Evolutionary conservation across 495 filamentous ascomycete species (phyloP).

Genomic region (Penicillium atrosanguineum): DNA sequence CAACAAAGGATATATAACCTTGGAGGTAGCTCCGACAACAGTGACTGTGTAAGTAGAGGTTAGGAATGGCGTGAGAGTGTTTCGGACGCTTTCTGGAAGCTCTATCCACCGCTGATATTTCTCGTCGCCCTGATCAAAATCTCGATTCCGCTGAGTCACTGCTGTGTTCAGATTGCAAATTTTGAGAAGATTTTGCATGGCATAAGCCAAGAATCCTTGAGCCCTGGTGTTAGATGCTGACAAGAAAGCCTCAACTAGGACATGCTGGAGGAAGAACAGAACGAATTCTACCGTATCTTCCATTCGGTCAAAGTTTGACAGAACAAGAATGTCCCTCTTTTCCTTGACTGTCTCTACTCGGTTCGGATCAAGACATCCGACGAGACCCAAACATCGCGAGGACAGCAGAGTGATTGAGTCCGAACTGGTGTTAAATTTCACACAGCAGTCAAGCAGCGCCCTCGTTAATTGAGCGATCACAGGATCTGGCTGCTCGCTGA

Average conservation of each 20-base stretch:
- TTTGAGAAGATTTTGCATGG: slow-evolving; percentile 87
- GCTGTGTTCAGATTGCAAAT: slow-evolving; percentile 63
- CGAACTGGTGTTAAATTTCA: slow-evolving; percentile 70
- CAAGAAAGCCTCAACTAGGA: slow-evolving; percentile 86
- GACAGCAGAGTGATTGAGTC: slow-evolving; percentile 66
- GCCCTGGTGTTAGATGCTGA: slow-evolving; percentile 81
- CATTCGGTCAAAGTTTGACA: slow-evolving; percentile 78
- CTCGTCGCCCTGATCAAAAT: slow-evolving; percentile 45
- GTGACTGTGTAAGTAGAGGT: slow-evolving; percentile 76
- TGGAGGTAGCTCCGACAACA: slow-evolving; percentile 47
- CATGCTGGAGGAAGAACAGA: slow-evolving; percentile 77
- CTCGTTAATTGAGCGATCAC: slow-evolving; percentile 69
- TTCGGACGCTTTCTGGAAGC: slow-evolving; percentile 70
- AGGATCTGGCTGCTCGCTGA: slow-evolving; percentile 80
- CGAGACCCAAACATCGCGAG: slow-evolving; percentile 75
- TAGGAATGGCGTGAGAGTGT: slow-evolving; percentile 78
- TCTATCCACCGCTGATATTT: slow-evolving; percentile 70
- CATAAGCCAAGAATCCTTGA: slow-evolving; percentile 87
- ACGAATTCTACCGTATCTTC: slow-evolving; percentile 84
- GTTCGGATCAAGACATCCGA: slow-evolving; percentile 91
- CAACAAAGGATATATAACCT: slow-evolving; percentile 76
- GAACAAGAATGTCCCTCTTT: slow-evolving; percentile 73
- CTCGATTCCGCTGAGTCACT: slow-evolving; percentile 52
- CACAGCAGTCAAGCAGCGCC: slow-evolving; percentile 76
- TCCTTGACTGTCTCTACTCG: slow-evolving; percentile 76